Percentiles rank a stretch among this genome's conserved stretches.
Evolutionary conservation across 2,329 filamentous ascomycete species (phyloP).

Genomic region (Trichoderma endophyticum): DNA sequence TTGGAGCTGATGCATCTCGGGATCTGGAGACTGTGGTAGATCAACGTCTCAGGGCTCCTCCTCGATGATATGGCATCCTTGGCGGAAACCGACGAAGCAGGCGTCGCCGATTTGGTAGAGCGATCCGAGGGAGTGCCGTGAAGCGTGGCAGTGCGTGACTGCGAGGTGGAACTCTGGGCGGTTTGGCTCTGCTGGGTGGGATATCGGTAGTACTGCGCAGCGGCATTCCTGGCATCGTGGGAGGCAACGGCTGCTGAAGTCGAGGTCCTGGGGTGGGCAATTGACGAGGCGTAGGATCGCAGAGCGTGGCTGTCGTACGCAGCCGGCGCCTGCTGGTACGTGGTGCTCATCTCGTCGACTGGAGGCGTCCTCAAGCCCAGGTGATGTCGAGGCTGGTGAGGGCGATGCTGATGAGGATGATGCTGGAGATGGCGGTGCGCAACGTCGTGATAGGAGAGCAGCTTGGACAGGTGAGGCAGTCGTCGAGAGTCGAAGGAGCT

Average conservation of each 20-base stretch:
- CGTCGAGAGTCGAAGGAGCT: slow-evolving; percentile 23
- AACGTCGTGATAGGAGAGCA: slow-evolving; percentile 23
- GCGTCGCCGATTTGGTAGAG: slow-evolving; percentile 8
- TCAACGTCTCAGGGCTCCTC: slow-evolving; percentile 45
- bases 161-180: slow-evolving; percentile 11
- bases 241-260: slow-evolving; percentile 12
- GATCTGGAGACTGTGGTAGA: slow-evolving; percentile 63
- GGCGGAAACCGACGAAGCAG: background rate
- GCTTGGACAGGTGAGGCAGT: slow-evolving; percentile 26
- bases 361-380: slow-evolving; percentile 50
- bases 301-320: slow-evolving; percentile 47
- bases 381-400: background rate
- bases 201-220: slow-evolving; percentile 31
- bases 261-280: slow-evolving; percentile 35
- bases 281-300: slow-evolving; percentile 37
- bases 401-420: background rate
- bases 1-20: slow-evolving; percentile 71
- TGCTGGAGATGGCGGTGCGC: background rate
- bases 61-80: slow-evolving; percentile 30
- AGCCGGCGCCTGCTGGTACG: slow-evolving; percentile 48
- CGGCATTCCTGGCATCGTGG: background rate
- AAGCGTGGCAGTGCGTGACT: slow-evolving; percentile 18
- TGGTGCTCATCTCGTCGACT: slow-evolving; percentile 50
- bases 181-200: slow-evolving; percentile 25
- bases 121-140: slow-evolving; percentile 5